Percentiles rank a stretch among this genome's conserved stretches.
These are phyloP conservation scores for Aureobasidium sp. DNA, from an alignment of 2,329 filamentous ascomycete genomes.

Conservation along the genomic window DNA sequence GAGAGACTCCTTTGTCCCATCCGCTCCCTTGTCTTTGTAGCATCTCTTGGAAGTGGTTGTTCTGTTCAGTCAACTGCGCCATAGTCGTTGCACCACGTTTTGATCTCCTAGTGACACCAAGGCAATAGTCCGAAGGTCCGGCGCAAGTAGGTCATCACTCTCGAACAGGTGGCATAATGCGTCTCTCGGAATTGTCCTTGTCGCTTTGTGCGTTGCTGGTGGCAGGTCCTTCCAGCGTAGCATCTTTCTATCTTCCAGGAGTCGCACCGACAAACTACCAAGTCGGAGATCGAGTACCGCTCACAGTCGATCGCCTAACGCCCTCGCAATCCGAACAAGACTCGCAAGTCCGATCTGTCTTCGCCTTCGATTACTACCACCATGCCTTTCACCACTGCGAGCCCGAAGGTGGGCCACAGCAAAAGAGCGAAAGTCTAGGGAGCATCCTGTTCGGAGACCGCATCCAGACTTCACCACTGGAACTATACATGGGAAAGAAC, in stretches of 20 bases:
- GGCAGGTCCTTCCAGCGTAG: slow-evolving; percentile 24
- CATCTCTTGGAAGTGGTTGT: background rate
- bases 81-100: background rate
- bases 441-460: slow-evolving; percentile 96
- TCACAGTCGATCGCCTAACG: slow-evolving; percentile 88
- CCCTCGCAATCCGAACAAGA: slow-evolving; percentile 71
- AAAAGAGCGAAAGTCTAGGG: slow-evolving; percentile 80
- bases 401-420: slow-evolving; percentile 65
- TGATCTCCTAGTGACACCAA: background rate
- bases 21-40: background rate
- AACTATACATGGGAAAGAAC: slow-evolving; percentile 77
- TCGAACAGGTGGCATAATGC: background rate
- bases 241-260: slow-evolving; percentile 87
- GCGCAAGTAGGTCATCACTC: background rate
- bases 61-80: too few relatives aligned
- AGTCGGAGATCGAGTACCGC: slow-evolving; percentile 65
- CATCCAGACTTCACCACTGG: slow-evolving; percentile 92
- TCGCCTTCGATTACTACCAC: slow-evolving; percentile 95
- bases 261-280: slow-evolving; percentile 92
- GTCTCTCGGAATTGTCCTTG: slow-evolving; percentile 9
- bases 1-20: background rate
- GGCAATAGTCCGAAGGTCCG: background rate
- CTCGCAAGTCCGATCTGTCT: slow-evolving; percentile 77
- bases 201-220: slow-evolving; percentile 19
- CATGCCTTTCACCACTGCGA: slow-evolving; percentile 79